Evolutionary conservation across 2,329 filamentous ascomycete genomes (phyloP).

Genomic region (Ophiostoma himal-ulmi): DNA sequence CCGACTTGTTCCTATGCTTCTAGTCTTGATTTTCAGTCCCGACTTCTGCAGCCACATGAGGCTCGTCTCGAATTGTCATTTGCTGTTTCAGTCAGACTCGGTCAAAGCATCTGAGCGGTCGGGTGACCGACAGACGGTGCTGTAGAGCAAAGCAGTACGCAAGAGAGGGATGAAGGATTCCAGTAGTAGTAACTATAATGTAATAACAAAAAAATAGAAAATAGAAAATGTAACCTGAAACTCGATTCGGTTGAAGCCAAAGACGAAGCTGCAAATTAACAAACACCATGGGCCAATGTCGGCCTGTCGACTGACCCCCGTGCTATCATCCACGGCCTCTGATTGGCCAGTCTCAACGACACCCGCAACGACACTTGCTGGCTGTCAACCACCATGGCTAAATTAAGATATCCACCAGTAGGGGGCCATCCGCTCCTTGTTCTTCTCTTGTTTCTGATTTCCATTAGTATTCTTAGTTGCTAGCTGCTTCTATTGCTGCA

Average conservation of each 20-base stretch:
- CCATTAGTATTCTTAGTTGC: too few relatives aligned
- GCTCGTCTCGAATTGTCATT: not conserved
- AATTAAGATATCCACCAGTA: conserved; percentile 6
- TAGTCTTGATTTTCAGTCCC: not conserved
- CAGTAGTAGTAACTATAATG: not conserved
- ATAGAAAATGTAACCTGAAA: not conserved
- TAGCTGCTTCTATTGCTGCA: too few relatives aligned
- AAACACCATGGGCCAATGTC: not conserved
- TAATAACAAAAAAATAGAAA: not conserved
- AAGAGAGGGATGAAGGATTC: not conserved
- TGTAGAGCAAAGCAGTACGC: not conserved
- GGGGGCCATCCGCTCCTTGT: not conserved
- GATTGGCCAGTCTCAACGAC: not conserved
- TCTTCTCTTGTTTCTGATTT: too few relatives aligned
- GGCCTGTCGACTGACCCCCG: not conserved
- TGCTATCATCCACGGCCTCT: not conserved
- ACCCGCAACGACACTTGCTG: not conserved
- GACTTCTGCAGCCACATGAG: not conserved
- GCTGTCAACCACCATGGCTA: not conserved
- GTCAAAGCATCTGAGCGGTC: too few relatives aligned
- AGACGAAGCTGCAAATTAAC: not conserved
- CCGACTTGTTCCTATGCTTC: not conserved
- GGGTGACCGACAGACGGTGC: too few relatives aligned
- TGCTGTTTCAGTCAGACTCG: not conserved
- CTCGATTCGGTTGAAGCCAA: too few relatives aligned